Base-by-base conservation (phyloP, 352 stramenopile genomes). In the Blastocystis sp. region DNA sequence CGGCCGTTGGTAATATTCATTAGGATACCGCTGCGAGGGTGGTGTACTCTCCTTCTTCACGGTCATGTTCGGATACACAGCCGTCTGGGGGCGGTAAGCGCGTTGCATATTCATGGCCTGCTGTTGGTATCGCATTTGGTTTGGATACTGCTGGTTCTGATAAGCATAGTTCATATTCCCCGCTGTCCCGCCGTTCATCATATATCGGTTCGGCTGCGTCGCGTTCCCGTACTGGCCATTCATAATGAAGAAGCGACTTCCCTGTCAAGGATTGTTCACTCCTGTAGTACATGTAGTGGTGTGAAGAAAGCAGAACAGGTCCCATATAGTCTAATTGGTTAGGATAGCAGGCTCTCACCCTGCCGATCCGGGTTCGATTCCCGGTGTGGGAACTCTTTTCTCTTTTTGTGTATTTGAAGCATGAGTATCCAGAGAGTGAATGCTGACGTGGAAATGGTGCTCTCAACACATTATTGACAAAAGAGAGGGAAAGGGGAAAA, bases 321-420 rank as follows among this genome's bases (percentile, higher is more conserved):
- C 64, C 64, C 64, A 76, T 76, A 44, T 76, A 76, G 64, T 76
- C 64, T 76, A 76, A 76, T 76, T 54, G 64, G 64, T 76, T 76
- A 76, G 64, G 64, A 76, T 76, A 76, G 64, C 64, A 76, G 64
- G 64, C 64, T 76, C 64, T 76, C 64, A 76, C 64, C 64, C 64
- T 76, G 64, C 64, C 64, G 64, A 76, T 76, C 64, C 64, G 64
- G 64, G 64, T 76, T 76, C 64, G 64, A 76, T 76, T 76, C 64
- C 64, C 64, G 64, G 64, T 46, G 64, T 76, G 64, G 64, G 64
- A 76, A 76, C 11, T 56, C 34, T 56, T 56, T 76, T 54, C 14
- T 78, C 57, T 38, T 34, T 69, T 40, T 46, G 3, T 69, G 9
- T n/a, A n/a, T n/a, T 69, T 69, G 36, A 29, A 46, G 9, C 57